These are phyloP conservation scores for Hericium erinaceus DNA, from an alignment of 768 basidiomycete genomes.

Conservation along the genomic window DNA sequence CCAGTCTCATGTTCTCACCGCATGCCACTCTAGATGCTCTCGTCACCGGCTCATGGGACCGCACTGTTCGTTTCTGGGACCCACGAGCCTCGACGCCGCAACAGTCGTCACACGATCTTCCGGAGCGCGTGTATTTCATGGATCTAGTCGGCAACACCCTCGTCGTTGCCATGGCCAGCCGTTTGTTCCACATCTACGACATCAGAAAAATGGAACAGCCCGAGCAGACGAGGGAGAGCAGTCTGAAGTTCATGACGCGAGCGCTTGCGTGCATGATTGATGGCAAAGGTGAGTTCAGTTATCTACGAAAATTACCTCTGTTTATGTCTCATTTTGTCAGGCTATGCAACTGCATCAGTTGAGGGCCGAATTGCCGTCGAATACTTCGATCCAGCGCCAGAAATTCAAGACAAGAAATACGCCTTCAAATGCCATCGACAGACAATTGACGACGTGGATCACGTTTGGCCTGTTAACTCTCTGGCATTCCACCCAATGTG, in stretches of 20 bases:
- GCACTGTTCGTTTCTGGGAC: constrained; percentile 84
- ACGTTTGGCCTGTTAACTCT: constrained; percentile 94
- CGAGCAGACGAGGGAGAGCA: constrained; percentile 79
- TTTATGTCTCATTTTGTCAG: constrained; percentile 27
- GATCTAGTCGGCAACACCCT: constrained; percentile 71
- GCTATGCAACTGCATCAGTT: constrained; percentile 88
- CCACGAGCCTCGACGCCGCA: constrained; percentile 47
- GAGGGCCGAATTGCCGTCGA: constrained; percentile 97
- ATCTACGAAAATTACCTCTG: not conserved
- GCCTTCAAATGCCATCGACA: constrained; percentile 97
- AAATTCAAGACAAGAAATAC: constrained; percentile 79
- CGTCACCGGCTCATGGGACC: constrained; percentile 90
- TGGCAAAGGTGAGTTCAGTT: constrained; percentile 56
- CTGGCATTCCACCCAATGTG: constrained; percentile 89
- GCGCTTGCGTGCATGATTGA: constrained; percentile 88
- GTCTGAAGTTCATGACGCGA: constrained; percentile 91
- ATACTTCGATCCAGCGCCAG: constrained; percentile 80
- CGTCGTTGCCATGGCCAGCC: constrained; percentile 88
- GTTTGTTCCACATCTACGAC: constrained; percentile 86
- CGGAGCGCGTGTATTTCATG: constrained; percentile 80
- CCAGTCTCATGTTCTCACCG: not conserved
- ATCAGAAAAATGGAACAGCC: constrained; percentile 69
- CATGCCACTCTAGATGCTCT: constrained; percentile 41
- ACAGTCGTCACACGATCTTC: constrained; percentile 54
- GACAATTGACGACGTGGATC: constrained; percentile 83